Evolutionary conservation across 2,329 filamentous ascomycete genomes (phyloP).

Genomic region (Proliferodiscus dingleyae): DNA sequence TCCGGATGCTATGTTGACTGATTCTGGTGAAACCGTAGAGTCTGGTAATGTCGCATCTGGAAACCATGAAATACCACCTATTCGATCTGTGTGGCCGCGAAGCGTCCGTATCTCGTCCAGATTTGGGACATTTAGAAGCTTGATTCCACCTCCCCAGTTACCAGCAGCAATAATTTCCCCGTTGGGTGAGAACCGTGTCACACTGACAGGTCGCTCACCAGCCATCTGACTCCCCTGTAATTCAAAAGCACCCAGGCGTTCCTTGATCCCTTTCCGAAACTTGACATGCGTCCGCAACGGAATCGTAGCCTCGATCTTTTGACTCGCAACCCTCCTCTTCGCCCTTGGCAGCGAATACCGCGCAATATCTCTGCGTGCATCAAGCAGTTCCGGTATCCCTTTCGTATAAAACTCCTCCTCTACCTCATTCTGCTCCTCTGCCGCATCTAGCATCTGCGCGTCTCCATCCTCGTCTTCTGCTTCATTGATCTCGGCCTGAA

Average conservation of each 20-base stretch:
- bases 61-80: conserved; percentile 87
- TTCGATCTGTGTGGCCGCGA: conserved; percentile 80
- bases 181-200: conserved; percentile 84
- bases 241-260: conserved; percentile 75
- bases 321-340: conserved; percentile 68
- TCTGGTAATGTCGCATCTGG: conserved; percentile 73
- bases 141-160: conserved; percentile 88
- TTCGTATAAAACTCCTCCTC: conserved; percentile 95
- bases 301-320: conserved; percentile 77
- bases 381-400: conserved; percentile 67
- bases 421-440: conserved; percentile 52
- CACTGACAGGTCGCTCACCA: conserved; percentile 84
- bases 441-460: conserved; percentile 48
- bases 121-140: conserved; percentile 77
- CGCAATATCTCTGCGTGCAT: conserved; percentile 74
- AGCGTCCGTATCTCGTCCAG: conserved; percentile 71
- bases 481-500: conserved; percentile 60
- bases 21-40: conserved; percentile 63
- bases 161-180: conserved; percentile 81
- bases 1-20: conserved; percentile 83
- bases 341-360: conserved; percentile 79
- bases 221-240: conserved; percentile 91
- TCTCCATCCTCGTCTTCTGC: conserved; percentile 58
- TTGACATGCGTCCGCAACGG: conserved; percentile 86
- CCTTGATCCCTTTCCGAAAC: conserved; percentile 84